Base-by-base conservation (phyloP, 2,329 filamentous ascomycete genomes). In the Aureobasidium zeae region DNA sequence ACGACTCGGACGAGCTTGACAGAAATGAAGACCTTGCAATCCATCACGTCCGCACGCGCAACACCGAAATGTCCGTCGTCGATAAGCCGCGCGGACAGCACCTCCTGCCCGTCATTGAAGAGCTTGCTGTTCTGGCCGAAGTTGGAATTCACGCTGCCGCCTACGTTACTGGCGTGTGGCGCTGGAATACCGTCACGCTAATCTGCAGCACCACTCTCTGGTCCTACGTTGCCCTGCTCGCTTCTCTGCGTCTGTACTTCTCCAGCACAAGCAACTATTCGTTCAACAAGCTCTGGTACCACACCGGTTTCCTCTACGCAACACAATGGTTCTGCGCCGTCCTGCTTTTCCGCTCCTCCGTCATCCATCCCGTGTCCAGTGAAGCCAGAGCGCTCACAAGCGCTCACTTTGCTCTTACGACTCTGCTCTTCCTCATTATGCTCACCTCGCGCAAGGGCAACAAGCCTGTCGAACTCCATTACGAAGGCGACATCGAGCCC, bases 381-480 rank as follows among this genome's bases (percentile, higher is more conserved):
- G 61, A 79, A 28, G 69, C 77, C 3, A 73, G 82, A 57, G 70
- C 72, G 36, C 69, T 94, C 34, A 72, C 77, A 50, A 79, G 86
- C 49, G 64, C 75, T 47, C 79, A 93, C 55, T 96, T 96, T 57
- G 68, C 70, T 1, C 67, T 96, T 48, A 77, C 76, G 5, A 81
- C 82, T 0, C 59, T 94, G 10, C 73, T 98, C 10, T 79, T 87
- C 42, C 61, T 76, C 33, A 80, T 95, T 58, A 78, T 86, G 31
- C 63, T 93, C 45, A 83, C 80, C 39, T 93, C 86, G 49, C 79
- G 91, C 51, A 91, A 87, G 65, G 91, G 91, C 32, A 96, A 96
- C 63, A 91, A 86, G 63, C 79, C 83, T 3, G 84, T 98, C 10
- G 65, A 88, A 33, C 62, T 96, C 56, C 86, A 94, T 62, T 88